A percentile compares a stretch with the other conserved stretches of the same genome.
Conservation (phyloP, 2,329 filamentous ascomycete genomes). For the Penicillium sp. region DNA sequence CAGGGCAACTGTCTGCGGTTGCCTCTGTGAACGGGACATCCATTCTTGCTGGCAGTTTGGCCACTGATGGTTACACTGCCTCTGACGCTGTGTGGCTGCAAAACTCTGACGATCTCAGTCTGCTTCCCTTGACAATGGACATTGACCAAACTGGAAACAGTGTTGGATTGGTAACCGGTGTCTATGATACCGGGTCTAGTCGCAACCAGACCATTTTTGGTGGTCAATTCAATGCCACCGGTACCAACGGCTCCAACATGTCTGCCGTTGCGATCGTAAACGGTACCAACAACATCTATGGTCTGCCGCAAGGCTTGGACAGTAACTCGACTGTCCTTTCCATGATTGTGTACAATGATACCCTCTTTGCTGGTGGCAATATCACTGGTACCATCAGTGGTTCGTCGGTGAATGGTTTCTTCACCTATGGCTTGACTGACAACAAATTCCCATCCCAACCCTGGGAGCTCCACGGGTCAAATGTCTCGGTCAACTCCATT, state of each 20-base stretch:
- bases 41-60: constrained; percentile 81
- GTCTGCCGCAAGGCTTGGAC: constrained; percentile 64
- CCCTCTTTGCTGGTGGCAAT: constrained; percentile 79
- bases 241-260: constrained; percentile 67
- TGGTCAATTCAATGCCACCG: constrained; percentile 76
- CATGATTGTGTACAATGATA: constrained; percentile 65
- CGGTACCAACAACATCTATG: constrained; percentile 68
- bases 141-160: constrained; percentile 36
- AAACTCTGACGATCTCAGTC: constrained; percentile 33
- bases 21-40: constrained; percentile 59
- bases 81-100: constrained; percentile 71
- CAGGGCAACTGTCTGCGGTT: constrained; percentile 70
- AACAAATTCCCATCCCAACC: constrained; percentile 70
- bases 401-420: constrained; percentile 67
- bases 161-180: constrained; percentile 63
- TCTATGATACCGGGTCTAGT: constrained; percentile 69
- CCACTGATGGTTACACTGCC: constrained; percentile 70
- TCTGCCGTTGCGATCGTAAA: constrained; percentile 84
- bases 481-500: constrained; percentile 75
- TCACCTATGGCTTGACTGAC: constrained; percentile 73
- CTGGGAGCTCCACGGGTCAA: constrained; percentile 68
- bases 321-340: constrained; percentile 73
- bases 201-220: constrained; percentile 84
- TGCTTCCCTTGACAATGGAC: constrained; percentile 51
- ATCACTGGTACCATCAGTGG: constrained; percentile 68